Evolutionary conservation across 2,329 filamentous ascomycete genomes (phyloP), one percentile per base, ranked within the genome.

Genomic region (Xylariaceae sp.): DNA sequence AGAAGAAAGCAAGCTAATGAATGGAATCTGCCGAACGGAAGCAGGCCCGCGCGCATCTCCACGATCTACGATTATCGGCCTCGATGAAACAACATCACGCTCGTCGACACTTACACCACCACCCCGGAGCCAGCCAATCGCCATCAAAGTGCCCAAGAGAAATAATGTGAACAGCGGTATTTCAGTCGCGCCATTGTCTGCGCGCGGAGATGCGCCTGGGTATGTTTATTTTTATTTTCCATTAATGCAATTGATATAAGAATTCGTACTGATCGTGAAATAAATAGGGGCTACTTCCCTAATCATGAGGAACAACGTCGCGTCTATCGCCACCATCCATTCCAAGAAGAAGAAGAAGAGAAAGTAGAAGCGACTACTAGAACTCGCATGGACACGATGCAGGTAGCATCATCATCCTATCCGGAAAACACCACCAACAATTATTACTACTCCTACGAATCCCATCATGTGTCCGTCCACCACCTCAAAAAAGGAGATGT

Each of bases 141-240:
- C 78, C 47, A 85, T 84, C 60, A 78, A 82, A 62, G 65, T 80
- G 3, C 80, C 81, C 23, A 66, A 73, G 30, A 64, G 72, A 63
- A 77, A 75, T 30, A 30, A 30, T 59, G 66, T 76, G 61, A 77
- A 73, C 52, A 72, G 72, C 61, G 69, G 75, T 53, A 73, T 75
- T 23, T 77, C 77, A 17, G 77, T 74, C 18, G 78, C 78, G 63
- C 79, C 78, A 62, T 71, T 86, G 18, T 84, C 83, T 30, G 84
- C 80, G 50, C 76, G 83, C 57, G 84, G 83, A 55, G 83, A 86
- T 69, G 67, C 83, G 53, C 77, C 76, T 68, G 82, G 83, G 84
- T 86, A 79, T 69, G 79, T 75, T n/a, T 49, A 45, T 47, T 51
- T 10, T 18, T 18, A 18, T 18, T 49, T 23, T 49, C 18, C 8